Base-by-base conservation (phyloP, 176 grass and related monocot species). In the Cenchrus purpureus region DNA sequence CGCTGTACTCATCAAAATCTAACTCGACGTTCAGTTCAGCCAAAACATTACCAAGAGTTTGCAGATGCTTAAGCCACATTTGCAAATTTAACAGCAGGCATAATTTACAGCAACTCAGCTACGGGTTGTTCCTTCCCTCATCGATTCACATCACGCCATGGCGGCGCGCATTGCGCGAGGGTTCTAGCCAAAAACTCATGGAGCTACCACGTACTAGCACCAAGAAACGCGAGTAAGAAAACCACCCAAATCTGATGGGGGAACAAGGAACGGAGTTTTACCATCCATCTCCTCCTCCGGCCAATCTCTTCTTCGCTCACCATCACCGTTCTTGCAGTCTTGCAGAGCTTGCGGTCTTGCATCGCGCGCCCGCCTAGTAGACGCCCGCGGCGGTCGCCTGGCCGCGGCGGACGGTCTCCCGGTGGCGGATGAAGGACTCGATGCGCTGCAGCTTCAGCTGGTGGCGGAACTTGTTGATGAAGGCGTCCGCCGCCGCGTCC, bases 381-480 rank as follows among this genome's bases (percentile, higher is more conserved):
- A 87, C 59, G 60, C 58, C 62, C 2, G 5, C 48, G 32, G 69
- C 84, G 1, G 10, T 43, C 5, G 75, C 87, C 51, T 82, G 83
- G 64, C 89, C 71, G 10, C 90, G 93, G 79, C 46, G 85, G 80
- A 95, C 60, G 46, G 63, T 89, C 67, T 98, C 93, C 81, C 87
- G 74, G 86, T 98, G 87, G 84, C 90, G 82, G 17, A 89, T 60
- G 84, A 94, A 89, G 74, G 97, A 98, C 68, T 96, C 78, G n/a
- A 98, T 79, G 68, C 97, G 93, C 88, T 98, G 97, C 40, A 98
- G 88, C 91, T 87, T 91, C 66, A 98, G 84, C 84, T 98, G 86
- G 44, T 92, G 86, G 42, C 16, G 91, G 88, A 98, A 98, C 17
- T 68, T 91, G 86, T 92, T 94, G 68, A 98, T 98, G 91, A 98